Base-by-base conservation (phyloP, 1,284 basidiomycete species). In the Melampsora abietis-canadensis region DNA sequence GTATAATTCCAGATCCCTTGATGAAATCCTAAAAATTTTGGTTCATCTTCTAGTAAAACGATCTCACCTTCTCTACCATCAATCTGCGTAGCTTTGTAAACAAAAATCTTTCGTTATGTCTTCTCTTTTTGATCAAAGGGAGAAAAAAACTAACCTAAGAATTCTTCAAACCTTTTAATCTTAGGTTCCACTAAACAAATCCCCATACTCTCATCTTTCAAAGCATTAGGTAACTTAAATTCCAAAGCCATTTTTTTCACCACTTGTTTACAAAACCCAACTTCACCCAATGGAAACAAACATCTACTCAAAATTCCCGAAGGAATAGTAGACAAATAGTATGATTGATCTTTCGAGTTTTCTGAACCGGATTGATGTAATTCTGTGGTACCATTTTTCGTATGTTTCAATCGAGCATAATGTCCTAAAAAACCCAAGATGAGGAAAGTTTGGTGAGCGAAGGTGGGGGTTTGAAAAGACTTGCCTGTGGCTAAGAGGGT, bases 161-260 rank as follows among this genome's bases (percentile, higher is more conserved):
- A 95, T 17, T 87, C 83, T 59, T 85, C 85, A 79, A 95, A 95
- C 68, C 84, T 86, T 19, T 86, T 85, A 78, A 89, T 87, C 82
- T n/a, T 70, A 27, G 68, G 87, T 15, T 94, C 95, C 8, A 98
- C 89, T 78, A 98, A 98, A 80, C 95, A 98, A n/a, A 98, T 86
- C 0, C 95, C 95, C 90, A 97, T 95, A 81, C 91, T 94, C 81
- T 98, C 95, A 27, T 85, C 85, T 69, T 92, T 85, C 1, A 87
- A 84, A 0, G 92, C 92, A 0, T 91, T 96, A 1, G 90, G 89
- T 12, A 98, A 83, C 0, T 81, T 82, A 81, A 87, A 87, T 54
- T 86, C 81, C 4, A 82, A 82, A 0, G 95, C 95, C n/a, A 96
- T 83, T 75, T 86, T 84, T n/a, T 92, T 86, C 0, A 97, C 92